These are phyloP conservation scores for Neoboletus magnificus DNA, from an alignment of 768 basidiomycete species.

Conservation along the genomic window DNA sequence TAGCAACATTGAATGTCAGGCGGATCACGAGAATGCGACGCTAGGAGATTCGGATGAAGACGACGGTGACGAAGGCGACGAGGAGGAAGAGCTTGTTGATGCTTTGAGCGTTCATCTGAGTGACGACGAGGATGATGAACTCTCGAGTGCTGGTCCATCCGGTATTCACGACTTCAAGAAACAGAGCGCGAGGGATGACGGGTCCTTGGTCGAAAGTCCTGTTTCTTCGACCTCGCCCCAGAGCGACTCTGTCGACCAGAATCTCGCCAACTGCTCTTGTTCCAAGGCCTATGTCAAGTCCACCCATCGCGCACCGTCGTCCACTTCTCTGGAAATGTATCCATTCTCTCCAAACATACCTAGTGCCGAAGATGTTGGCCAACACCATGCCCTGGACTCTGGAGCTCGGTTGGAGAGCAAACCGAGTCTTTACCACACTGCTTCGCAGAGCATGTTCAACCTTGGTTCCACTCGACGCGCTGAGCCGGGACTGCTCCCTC, in stretches of 20 bases:
- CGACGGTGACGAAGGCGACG: constrained; percentile 33
- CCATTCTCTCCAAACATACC: constrained; percentile 20
- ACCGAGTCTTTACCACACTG: constrained; percentile 54
- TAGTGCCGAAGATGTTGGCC: background rate
- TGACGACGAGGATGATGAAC: constrained; percentile 35
- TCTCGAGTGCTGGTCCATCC: constrained; percentile 22
- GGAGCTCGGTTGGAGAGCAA: constrained; percentile 16
- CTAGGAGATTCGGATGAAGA: constrained; percentile 34
- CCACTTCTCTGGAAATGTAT: constrained; percentile 8
- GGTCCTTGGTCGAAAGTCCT: background rate
- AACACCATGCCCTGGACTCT: background rate
- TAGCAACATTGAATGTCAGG: constrained; percentile 20
- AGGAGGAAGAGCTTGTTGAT: constrained; percentile 33
- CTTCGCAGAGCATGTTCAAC: constrained; percentile 65
- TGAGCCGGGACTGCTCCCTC: constrained; percentile 22
- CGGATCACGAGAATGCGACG: constrained; percentile 20
- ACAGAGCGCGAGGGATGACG: constrained; percentile 3
- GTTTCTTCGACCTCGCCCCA: constrained; percentile 1
- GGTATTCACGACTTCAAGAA: constrained; percentile 1
- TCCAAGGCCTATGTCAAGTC: constrained; percentile 10
- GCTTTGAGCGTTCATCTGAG: constrained; percentile 37
- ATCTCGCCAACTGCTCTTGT: background rate
- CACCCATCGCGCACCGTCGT: constrained; percentile 1
- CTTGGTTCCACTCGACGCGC: constrained; percentile 35
- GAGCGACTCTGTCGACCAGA: background rate